Base-by-base conservation (phyloP, 176 grass and related monocot genomes). In the Bonia amplexicaulis region DNA sequence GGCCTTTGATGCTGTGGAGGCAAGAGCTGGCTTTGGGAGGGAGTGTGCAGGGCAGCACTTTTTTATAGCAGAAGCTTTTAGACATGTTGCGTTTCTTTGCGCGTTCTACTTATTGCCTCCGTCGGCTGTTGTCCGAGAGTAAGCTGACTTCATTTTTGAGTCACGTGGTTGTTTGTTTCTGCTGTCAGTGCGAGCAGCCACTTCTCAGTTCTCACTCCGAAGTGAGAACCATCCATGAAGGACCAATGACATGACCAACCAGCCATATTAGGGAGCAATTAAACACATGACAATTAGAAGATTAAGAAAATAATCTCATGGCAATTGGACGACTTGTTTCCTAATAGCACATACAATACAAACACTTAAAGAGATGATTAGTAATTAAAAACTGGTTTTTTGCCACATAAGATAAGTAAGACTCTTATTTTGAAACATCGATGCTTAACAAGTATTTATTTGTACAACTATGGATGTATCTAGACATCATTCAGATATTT, bases 21-120 rank as follows among this genome's bases (percentile, higher is more conserved):
- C 17, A 39, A 72, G 73, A 42, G 26, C 3, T 85, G 49, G 48
- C 5, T 77, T 90, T 72, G 20, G 55, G 68, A 87, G 15, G 48
- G 68, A 53, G 48, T 1, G 47, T 48, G 66, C 22, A 33, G 7
- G 53, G 64, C 27, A 8, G 40, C 17, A 25, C 31, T 13, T 3
- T 61, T 35, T 85, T 90, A 90, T 90, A 87, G 80, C 39, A 5
- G 1, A 29, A 15, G 76, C 4, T 69, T 23, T 52, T 14, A 60
- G 16, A 7, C 85, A 63, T 57, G 85, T 66, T 58, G 46, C 39
- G 46, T 49, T 62, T 42, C 41, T 41, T 73, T 25, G 74, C 60
- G 84, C 41, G 49, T 69, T 49, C 22, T 59, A 9, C 12, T 58
- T 78, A 64, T 58, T 29, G 12, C 16, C 26, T 48, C n/a, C 3